Evolutionary conservation across 83 land plant genomes (phyloP).

Genomic region (Thuja plicata): DNA sequence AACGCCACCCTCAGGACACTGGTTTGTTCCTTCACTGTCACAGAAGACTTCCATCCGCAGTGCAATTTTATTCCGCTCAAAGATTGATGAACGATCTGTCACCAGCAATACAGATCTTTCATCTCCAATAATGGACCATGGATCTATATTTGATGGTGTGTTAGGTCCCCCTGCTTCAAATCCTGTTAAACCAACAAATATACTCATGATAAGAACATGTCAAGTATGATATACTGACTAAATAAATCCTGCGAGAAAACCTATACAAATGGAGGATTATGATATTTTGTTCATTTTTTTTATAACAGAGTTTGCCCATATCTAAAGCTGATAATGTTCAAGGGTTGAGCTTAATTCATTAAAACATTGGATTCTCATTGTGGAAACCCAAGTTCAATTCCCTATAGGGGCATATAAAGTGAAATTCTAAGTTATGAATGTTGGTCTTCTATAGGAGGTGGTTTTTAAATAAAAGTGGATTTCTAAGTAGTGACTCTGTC

Average conservation of each 20-base stretch:
- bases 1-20: constrained; percentile 84
- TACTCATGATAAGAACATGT: neutral
- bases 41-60: constrained; percentile 75
- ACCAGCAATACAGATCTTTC: constrained; percentile 44
- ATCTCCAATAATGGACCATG: constrained; percentile 83
- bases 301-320: neutral
- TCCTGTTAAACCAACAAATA: constrained; percentile 43
- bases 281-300: neutral
- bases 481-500: no score
- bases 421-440: no score
- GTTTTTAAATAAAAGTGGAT: no score
- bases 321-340: neutral
- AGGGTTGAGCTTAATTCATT: no score
- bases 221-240: neutral
- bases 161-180: constrained; percentile 96
- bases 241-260: neutral
- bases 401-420: no score
- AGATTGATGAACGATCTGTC: constrained; percentile 79
- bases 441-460: no score
- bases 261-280: neutral
- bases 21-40: constrained; percentile 33
- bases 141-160: constrained; percentile 85
- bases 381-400: no score
- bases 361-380: no score
- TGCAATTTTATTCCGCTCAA: constrained; percentile 79